Evolutionary conservation across 139 green algal genomes (phyloP).

Genomic region (Medakamo hakoo): DNA sequence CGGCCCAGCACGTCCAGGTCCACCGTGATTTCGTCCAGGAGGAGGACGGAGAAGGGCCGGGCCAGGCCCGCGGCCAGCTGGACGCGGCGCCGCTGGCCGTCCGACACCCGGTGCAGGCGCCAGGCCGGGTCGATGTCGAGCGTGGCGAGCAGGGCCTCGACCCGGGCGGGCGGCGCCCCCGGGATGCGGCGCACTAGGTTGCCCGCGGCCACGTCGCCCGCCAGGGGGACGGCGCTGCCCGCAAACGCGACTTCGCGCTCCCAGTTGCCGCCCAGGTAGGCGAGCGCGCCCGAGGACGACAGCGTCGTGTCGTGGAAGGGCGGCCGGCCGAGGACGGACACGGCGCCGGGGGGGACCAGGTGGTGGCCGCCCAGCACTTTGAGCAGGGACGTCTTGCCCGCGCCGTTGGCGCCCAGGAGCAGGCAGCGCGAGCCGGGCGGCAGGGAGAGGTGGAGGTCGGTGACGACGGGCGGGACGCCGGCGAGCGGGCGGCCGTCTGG

Average conservation of each 20-base stretch:
- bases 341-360: constrained; percentile 48
- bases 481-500: constrained; percentile 61
- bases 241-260: constrained; percentile 84
- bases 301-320: constrained; percentile 87
- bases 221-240: constrained; percentile 66
- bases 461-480: constrained; percentile 42
- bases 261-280: constrained; percentile 92
- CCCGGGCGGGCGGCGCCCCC: constrained; percentile 38
- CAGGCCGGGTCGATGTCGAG: constrained; percentile 76
- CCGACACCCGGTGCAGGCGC: constrained; percentile 65
- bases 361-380: constrained; percentile 81
- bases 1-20: constrained; percentile 93
- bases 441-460: constrained; percentile 43
- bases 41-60: constrained; percentile 63
- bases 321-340: constrained; percentile 60
- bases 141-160: constrained; percentile 40
- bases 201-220: constrained; percentile 74
- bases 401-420: constrained; percentile 72
- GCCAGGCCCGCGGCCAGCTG: constrained; percentile 82
- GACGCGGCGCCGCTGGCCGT: constrained; percentile 79
- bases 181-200: constrained; percentile 74
- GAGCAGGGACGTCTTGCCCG: constrained; percentile 74
- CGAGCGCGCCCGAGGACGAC: constrained; percentile 54
- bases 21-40: constrained; percentile 87
- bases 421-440: constrained; percentile 44